Evolutionary conservation across 371 early-diverging fungal species (phyloP).

Genomic region (Blastocladiella emersonii): DNA sequence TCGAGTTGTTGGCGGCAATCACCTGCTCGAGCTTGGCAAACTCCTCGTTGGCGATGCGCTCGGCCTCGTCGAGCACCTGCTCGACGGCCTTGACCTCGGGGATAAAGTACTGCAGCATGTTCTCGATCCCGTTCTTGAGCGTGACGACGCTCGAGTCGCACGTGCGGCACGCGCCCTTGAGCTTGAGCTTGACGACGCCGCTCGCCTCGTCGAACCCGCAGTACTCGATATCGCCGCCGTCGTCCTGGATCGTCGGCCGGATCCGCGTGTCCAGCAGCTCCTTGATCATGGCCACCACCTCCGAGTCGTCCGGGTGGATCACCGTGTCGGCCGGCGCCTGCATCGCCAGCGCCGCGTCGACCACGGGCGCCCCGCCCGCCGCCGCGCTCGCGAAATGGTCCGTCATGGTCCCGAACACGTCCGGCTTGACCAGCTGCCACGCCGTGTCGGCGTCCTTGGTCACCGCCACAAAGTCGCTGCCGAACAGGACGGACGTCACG

Average conservation of each 20-base stretch:
- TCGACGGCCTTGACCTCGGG: conserved; percentile 90
- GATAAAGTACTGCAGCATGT: conserved; percentile 95
- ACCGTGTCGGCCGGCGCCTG: conserved; percentile 43
- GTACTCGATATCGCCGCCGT: conserved; percentile 96
- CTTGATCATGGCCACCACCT: conserved; percentile 91
- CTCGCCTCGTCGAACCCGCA: conserved; percentile 59
- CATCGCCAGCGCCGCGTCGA: not conserved
- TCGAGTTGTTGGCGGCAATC: not conserved
- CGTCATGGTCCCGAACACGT: conserved; percentile 87
- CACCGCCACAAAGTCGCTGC: conserved; percentile 85
- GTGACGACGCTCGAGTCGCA: conserved; percentile 80
- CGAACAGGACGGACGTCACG: conserved; percentile 71
- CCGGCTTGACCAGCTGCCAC: conserved; percentile 92
- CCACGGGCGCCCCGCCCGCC: conserved; percentile 9
- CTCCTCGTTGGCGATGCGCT: conserved; percentile 20
- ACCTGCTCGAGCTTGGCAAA: conserved; percentile 31
- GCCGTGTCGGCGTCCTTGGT: conserved; percentile 64
- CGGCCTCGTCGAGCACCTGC: conserved; percentile 48
- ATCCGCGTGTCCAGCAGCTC: conserved; percentile 89
- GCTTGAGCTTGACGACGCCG: conserved; percentile 76
- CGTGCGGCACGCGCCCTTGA: conserved; percentile 91
- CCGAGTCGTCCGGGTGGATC: conserved; percentile 65
- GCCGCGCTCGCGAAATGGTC: conserved; percentile 59
- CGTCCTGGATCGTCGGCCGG: conserved; percentile 91
- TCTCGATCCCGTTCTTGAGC: conserved; percentile 94